Percentiles rank a stretch among this genome's conserved stretches.
These are phyloP conservation scores for Aspergillus affinis DNA, from an alignment of 495 filamentous ascomycete species.

Conservation along the genomic window DNA sequence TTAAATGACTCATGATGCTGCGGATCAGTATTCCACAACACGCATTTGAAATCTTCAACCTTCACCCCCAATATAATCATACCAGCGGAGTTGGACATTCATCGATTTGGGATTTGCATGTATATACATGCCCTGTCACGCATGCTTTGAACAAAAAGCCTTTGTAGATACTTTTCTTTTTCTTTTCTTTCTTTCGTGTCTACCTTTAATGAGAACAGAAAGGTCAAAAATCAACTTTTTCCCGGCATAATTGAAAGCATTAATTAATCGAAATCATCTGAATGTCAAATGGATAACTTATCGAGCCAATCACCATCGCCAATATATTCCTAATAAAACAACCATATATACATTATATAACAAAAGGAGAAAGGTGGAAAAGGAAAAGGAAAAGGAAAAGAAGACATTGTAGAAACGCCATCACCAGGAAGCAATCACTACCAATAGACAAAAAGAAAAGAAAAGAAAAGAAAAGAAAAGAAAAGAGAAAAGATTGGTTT, in stretches of 20 bases:
- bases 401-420: constrained; percentile 4
- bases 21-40: background rate
- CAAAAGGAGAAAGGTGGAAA: constrained; percentile 2
- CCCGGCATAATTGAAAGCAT: background rate
- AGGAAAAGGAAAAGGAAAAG: constrained; percentile 4
- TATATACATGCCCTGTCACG: background rate
- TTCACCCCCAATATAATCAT: background rate
- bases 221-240: background rate
- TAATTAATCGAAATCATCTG: background rate
- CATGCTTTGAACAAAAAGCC: background rate
- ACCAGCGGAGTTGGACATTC: background rate
- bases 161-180: background rate
- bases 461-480: constrained; percentile 2
- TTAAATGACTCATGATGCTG: background rate
- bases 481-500: background rate
- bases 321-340: constrained; percentile 14
- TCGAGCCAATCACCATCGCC: background rate
- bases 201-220: background rate
- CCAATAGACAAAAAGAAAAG: background rate
- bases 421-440: constrained; percentile 8
- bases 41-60: too few species aligned
- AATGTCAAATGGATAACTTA: too few species aligned
- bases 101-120: background rate
- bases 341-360: constrained; percentile 13
- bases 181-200: background rate